phyloP scores from a whole-genome alignment of 805 yeast species.

The Myxozyma melibiosi region DNA sequence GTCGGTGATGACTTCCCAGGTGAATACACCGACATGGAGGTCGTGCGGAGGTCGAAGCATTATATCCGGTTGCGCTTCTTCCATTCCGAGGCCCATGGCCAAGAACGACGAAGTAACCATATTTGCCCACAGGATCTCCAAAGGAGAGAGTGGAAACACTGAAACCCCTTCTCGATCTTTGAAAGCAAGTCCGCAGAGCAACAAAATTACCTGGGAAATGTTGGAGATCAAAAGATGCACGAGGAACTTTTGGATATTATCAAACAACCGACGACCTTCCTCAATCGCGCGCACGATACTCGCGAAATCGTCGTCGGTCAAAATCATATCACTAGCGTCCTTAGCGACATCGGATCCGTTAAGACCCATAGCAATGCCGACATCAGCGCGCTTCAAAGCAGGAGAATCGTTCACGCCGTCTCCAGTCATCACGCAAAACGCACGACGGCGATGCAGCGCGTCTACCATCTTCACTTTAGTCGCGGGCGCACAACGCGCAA shows the following conservation, averaged over 20 bases:
- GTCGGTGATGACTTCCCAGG: conserved; percentile 67
- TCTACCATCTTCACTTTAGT: conserved; percentile 81
- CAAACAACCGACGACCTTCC: conserved; percentile 79
- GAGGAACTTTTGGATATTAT: conserved; percentile 76
- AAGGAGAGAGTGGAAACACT: conserved; percentile 82
- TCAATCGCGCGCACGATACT: conserved; percentile 79
- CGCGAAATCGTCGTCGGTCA: conserved; percentile 77
- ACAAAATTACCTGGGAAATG: conserved; percentile 67
- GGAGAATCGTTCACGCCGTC: conserved; percentile 87
- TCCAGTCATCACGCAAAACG: conserved; percentile 79
- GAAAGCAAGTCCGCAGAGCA: conserved; percentile 74
- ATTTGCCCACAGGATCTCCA: conserved; percentile 77
- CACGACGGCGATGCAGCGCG: conserved; percentile 64
- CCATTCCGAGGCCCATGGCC: conserved; percentile 80
- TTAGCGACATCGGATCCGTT: conserved; percentile 83
- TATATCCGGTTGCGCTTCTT: conserved; percentile 64
- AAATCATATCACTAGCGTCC: conserved; percentile 78
- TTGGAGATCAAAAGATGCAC: conserved; percentile 73
- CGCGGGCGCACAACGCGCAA: conserved; percentile 82
- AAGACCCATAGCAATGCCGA: conserved; percentile 83
- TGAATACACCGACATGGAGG: conserved; percentile 58
- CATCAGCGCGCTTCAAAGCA: conserved; percentile 72
- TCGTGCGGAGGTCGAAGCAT: conserved; percentile 69
- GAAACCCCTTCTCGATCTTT: conserved; percentile 63
- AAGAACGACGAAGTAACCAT: conserved; percentile 81